phyloP scores from a whole-genome alignment of 2,329 filamentous ascomycete species.

The Xylariaceae sp. region DNA sequence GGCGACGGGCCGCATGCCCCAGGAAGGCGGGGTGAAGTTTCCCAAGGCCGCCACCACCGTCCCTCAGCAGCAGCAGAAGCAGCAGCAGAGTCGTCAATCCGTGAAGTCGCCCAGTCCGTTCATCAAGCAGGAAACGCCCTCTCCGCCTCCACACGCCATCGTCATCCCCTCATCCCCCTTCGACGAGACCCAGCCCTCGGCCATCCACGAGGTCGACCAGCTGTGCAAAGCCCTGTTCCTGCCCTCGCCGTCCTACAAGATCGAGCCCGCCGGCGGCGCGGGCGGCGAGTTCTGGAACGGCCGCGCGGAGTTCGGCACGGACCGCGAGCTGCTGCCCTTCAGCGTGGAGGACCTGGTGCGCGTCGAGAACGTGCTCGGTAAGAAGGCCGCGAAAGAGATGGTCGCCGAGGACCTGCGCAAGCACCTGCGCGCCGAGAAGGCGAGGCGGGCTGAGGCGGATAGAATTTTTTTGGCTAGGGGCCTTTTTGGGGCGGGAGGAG shows the following conservation, averaged over 20 bases:
- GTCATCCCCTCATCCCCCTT: slow-evolving; percentile 27
- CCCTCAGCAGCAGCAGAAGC: slow-evolving; percentile 31
- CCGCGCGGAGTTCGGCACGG: slow-evolving; percentile 30
- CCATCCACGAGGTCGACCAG: slow-evolving; percentile 33
- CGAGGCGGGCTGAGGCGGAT: slow-evolving; percentile 16
- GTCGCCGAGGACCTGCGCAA: slow-evolving; percentile 49
- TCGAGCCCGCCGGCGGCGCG: slow-evolving; percentile 31
- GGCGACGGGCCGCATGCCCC: slow-evolving; percentile 37
- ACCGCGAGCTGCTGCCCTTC: slow-evolving; percentile 20
- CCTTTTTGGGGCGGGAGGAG: slow-evolving; percentile 2
- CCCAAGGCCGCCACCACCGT: slow-evolving; percentile 2
- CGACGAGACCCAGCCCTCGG: slow-evolving; percentile 29
- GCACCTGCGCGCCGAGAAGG: slow-evolving; percentile 41
- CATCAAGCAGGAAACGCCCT: slow-evolving; percentile 23
- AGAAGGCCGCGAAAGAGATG: slow-evolving; percentile 44
- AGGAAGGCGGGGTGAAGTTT: slow-evolving; percentile 20
- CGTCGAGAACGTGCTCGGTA: slow-evolving; percentile 41
- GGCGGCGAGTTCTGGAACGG: slow-evolving; percentile 45
- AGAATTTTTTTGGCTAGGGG: slow-evolving; percentile 11
- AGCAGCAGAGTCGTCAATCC: neutral
- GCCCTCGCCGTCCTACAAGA: slow-evolving; percentile 43
- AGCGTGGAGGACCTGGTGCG: slow-evolving; percentile 7
- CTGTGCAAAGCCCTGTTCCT: slow-evolving; percentile 45
- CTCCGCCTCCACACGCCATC: slow-evolving; percentile 31
- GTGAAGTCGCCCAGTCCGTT: neutral